Conservation (phyloP, 176 grass and related monocot species). For the Oryza punctata region DNA sequence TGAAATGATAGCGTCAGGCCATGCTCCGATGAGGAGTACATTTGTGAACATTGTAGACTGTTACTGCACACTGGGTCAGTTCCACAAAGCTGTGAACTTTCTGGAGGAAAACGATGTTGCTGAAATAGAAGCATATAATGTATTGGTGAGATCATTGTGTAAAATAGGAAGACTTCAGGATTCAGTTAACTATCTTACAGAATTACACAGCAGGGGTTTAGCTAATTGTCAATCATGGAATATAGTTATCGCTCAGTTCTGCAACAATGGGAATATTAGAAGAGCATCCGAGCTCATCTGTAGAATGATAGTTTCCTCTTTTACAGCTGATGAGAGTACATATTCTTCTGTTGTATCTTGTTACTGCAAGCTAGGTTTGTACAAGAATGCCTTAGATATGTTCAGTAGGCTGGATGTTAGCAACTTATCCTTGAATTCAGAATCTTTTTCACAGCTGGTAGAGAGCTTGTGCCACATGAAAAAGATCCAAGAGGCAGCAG, state of each 20-base stretch:
- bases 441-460: slow-evolving; percentile 53
- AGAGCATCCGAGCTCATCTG: slow-evolving; percentile 58
- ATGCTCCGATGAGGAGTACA: slow-evolving; percentile 35
- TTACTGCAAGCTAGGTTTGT: slow-evolving; percentile 49
- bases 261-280: slow-evolving; percentile 43
- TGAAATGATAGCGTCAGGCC: slow-evolving; percentile 41
- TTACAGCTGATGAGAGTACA: slow-evolving; percentile 42
- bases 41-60: slow-evolving; percentile 45
- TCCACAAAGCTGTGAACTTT: slow-evolving; percentile 47
- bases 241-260: slow-evolving; percentile 46
- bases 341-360: slow-evolving; percentile 63
- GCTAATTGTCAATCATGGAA: slow-evolving; percentile 54
- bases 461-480: slow-evolving; percentile 52
- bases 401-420: slow-evolving; percentile 43
- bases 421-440: slow-evolving; percentile 52
- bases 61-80: slow-evolving; percentile 45
- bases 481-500: slow-evolving; percentile 42
- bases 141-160: slow-evolving; percentile 49
- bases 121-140: slow-evolving; percentile 59
- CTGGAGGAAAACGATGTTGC: slow-evolving; percentile 46
- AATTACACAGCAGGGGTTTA: slow-evolving; percentile 31
- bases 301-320: slow-evolving; percentile 66
- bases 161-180: slow-evolving; percentile 29
- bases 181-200: slow-evolving; percentile 45
- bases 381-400: slow-evolving; percentile 47